phyloP scores from a whole-genome alignment of 306 rosid species.

The Malus sylvestris region DNA sequence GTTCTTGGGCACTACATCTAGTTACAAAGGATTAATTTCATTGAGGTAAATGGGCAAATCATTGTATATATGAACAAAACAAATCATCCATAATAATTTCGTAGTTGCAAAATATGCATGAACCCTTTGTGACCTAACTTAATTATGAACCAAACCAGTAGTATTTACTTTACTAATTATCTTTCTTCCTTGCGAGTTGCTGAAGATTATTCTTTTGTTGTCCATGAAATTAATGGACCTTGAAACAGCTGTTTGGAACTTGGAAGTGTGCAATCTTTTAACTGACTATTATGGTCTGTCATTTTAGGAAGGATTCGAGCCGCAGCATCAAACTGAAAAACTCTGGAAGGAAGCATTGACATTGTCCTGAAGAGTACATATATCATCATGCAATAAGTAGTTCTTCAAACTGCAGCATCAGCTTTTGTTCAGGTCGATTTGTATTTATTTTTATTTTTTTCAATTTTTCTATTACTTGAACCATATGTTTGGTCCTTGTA shows the following conservation, averaged over 20 bases:
- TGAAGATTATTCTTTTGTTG: constrained; percentile 1
- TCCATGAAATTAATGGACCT: not conserved
- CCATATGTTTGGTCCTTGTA: constrained; percentile 33
- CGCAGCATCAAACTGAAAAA: constrained; percentile 44
- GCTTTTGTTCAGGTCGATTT: constrained; percentile 35
- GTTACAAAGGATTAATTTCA: not conserved
- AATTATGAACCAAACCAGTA: not conserved
- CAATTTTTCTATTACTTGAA: constrained; percentile 9
- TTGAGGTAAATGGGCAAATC: not conserved
- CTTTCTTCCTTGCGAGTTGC: not conserved
- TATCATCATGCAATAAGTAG: constrained; percentile 38
- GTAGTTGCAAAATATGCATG: not conserved
- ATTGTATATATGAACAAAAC: not conserved
- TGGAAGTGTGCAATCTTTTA: constrained; percentile 1
- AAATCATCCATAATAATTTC: not conserved
- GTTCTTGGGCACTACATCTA: not conserved
- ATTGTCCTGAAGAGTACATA: constrained; percentile 30
- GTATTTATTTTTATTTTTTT: not conserved
- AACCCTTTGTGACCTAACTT: not conserved
- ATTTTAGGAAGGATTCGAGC: constrained; percentile 48
- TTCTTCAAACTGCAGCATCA: constrained; percentile 38
- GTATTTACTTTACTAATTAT: not conserved
- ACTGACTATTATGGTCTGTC: constrained; percentile 20
- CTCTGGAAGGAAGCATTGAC: constrained; percentile 5
- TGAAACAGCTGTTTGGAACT: not conserved